phyloP scores from a whole-genome alignment of 805 yeast genomes.

The Metschnikowia cerradonensis region DNA sequence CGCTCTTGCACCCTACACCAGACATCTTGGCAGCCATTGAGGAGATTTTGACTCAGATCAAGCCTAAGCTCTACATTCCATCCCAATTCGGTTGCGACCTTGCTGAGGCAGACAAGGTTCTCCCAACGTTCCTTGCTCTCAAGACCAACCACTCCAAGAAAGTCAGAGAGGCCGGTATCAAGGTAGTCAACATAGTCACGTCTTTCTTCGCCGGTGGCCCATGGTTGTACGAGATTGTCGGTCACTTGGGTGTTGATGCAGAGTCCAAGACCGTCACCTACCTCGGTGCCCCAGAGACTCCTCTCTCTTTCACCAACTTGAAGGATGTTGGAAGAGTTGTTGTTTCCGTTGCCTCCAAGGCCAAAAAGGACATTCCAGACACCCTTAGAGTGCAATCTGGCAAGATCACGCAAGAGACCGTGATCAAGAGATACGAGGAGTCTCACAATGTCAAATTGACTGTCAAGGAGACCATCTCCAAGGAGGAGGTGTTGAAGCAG shows the following conservation, averaged over 20 bases:
- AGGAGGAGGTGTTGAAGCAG: slow-evolving; percentile 27
- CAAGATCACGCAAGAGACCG: slow-evolving; percentile 32
- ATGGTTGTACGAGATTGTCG: slow-evolving; percentile 32
- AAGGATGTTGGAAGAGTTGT: slow-evolving; percentile 46
- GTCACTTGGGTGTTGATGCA: slow-evolving; percentile 33
- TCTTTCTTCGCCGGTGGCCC: slow-evolving; percentile 35
- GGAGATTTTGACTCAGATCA: slow-evolving; percentile 34
- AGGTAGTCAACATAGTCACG: slow-evolving; percentile 43
- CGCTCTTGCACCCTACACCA: slow-evolving; percentile 34
- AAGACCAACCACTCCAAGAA: slow-evolving; percentile 36
- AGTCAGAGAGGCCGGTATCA: slow-evolving; percentile 43
- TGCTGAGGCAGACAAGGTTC: slow-evolving; percentile 18
- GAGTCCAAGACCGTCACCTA: slow-evolving; percentile 30
- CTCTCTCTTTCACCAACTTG: slow-evolving; percentile 15
- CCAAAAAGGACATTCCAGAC: slow-evolving; percentile 37
- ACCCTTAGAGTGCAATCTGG: slow-evolving; percentile 41
- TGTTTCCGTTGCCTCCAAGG: slow-evolving; percentile 32
- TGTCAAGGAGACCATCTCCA: slow-evolving; percentile 5
- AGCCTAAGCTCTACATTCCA: slow-evolving; percentile 53
- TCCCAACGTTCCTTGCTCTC: slow-evolving; percentile 32
- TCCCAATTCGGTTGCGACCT: slow-evolving; percentile 57
- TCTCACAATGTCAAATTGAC: slow-evolving; percentile 26
- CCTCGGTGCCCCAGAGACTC: slow-evolving; percentile 38
- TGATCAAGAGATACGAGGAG: slow-evolving; percentile 39
- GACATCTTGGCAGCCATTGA: slow-evolving; percentile 31